Conservation (phyloP, 331 rosid genomes). For the Spiraea crenata region DNA sequence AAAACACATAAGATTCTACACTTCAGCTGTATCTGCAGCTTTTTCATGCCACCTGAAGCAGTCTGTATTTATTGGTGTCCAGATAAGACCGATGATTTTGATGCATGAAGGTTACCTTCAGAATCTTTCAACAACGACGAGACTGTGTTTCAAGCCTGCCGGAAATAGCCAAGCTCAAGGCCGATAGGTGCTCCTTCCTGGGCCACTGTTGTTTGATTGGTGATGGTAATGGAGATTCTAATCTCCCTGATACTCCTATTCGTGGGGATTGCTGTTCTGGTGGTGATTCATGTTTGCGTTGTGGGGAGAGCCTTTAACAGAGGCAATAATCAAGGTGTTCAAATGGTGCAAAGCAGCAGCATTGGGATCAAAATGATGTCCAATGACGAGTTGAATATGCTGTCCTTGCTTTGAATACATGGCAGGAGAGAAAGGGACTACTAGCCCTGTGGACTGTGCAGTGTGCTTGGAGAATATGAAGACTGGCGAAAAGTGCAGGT, state of each 20-base stretch:
- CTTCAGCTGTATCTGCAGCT: neutral
- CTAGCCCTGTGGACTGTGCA: slow-evolving; percentile 50
- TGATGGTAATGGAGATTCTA: slow-evolving; percentile 47
- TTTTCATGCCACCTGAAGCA: slow-evolving; percentile 11
- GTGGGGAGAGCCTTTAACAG: slow-evolving; percentile 50
- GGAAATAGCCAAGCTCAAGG: no score
- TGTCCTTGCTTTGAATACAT: slow-evolving; percentile 63
- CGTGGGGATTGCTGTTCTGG: slow-evolving; percentile 57
- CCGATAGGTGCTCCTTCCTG: no score
- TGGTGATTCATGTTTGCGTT: slow-evolving; percentile 55
- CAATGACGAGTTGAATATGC: slow-evolving; percentile 49
- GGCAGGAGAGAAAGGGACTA: slow-evolving; percentile 29
- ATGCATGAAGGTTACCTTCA: slow-evolving; percentile 16
- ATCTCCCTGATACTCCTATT: slow-evolving; percentile 48
- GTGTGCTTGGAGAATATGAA: slow-evolving; percentile 68
- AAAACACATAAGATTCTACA: slow-evolving; percentile 17
- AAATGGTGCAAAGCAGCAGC: slow-evolving; percentile 24
- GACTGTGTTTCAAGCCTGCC: no score
- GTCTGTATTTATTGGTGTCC: neutral
- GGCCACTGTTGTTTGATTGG: neutral
- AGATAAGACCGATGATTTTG: slow-evolving; percentile 13
- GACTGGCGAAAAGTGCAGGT: slow-evolving; percentile 62
- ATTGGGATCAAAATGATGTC: slow-evolving; percentile 26
- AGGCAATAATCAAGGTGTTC: slow-evolving; percentile 12
- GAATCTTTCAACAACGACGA: neutral